Evolutionary conservation across 306 rosid species (phyloP).

Genomic region (Begonia loranthoides): DNA sequence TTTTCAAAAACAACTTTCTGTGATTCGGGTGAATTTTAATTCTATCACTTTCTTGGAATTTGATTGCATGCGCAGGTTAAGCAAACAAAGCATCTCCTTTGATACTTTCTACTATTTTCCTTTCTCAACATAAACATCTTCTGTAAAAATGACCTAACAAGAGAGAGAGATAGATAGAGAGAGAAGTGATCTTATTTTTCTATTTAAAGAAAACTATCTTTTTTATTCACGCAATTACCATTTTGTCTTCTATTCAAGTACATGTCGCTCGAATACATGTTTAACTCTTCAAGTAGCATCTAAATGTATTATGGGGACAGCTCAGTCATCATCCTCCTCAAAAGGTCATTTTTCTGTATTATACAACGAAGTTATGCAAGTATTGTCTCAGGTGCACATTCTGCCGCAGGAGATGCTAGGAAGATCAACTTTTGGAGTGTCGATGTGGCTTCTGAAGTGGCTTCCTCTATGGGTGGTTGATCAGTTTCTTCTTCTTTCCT

Average conservation of each 20-base stretch:
- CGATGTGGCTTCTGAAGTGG: slow-evolving; percentile 75
- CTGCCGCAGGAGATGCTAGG: slow-evolving; percentile 83
- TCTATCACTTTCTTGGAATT: slow-evolving; percentile 22
- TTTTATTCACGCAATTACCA: too few species aligned
- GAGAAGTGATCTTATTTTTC: too few species aligned
- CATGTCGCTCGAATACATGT: too few species aligned
- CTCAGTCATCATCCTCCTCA: background rate
- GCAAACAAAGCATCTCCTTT: too few species aligned
- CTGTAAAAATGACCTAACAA: background rate
- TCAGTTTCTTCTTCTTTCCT: slow-evolving; percentile 49
- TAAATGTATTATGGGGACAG: too few species aligned
- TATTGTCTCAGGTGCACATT: slow-evolving; percentile 49
- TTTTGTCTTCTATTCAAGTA: too few species aligned
- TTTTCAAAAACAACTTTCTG: too few species aligned
- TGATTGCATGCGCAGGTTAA: background rate
- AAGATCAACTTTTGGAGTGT: slow-evolving; percentile 71
- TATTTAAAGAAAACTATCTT: too few species aligned
- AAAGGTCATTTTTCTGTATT: background rate
- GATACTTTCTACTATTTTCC: too few species aligned
- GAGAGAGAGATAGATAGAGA: too few species aligned
- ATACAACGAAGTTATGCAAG: background rate
- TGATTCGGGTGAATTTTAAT: background rate
- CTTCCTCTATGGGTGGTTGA: slow-evolving; percentile 63
- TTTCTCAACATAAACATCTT: background rate
- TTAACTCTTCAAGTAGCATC: too few species aligned